Conservation (phyloP, 1,284 basidiomycete genomes). For the Pseudozyma hubeiensis region DNA sequence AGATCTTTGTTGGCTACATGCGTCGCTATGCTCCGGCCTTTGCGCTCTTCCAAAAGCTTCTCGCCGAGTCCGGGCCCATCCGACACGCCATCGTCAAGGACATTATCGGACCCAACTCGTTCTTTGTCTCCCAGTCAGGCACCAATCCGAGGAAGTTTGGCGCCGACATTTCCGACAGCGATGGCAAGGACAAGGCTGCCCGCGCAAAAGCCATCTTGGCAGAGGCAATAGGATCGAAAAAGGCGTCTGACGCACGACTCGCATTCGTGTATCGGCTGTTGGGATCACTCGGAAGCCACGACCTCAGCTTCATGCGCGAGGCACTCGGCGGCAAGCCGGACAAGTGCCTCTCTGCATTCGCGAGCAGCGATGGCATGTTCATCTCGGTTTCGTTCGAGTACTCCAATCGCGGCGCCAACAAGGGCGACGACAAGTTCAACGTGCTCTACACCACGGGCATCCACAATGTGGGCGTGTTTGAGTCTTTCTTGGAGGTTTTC, state of each 20-base stretch:
- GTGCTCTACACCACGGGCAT: slow-evolving; percentile 56
- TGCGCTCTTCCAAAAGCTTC: slow-evolving; percentile 65
- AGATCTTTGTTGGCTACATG: slow-evolving; percentile 70
- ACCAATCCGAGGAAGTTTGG: slow-evolving; percentile 64
- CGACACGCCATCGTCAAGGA: slow-evolving; percentile 70
- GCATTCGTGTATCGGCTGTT: slow-evolving; percentile 66
- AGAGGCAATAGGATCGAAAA: slow-evolving; percentile 52
- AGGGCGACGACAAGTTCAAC: slow-evolving; percentile 33
- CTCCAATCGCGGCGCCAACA: slow-evolving; percentile 15
- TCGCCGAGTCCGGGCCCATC: slow-evolving; percentile 64
- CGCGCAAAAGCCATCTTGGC: slow-evolving; percentile 31
- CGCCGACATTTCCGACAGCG: slow-evolving; percentile 54
- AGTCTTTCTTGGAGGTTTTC: slow-evolving; percentile 71
- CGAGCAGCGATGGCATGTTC: slow-evolving; percentile 49
- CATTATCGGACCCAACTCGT: slow-evolving; percentile 70
- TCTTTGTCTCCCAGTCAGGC: slow-evolving; percentile 69
- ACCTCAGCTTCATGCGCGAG: slow-evolving; percentile 70
- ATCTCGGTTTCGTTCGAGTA: slow-evolving; percentile 51
- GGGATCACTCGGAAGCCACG: slow-evolving; percentile 68
- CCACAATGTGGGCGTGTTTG: slow-evolving; percentile 69
- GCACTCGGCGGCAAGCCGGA: slow-evolving; percentile 47
- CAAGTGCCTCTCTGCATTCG: slow-evolving; percentile 36
- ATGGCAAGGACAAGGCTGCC: slow-evolving; percentile 19
- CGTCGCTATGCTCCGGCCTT: slow-evolving; percentile 70
- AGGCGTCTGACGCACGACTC: slow-evolving; percentile 54